Evolutionary conservation across 257 asterid species (phyloP), one percentile per base, ranked within the genome.

Genomic region (Penstemon newberryi): DNA sequence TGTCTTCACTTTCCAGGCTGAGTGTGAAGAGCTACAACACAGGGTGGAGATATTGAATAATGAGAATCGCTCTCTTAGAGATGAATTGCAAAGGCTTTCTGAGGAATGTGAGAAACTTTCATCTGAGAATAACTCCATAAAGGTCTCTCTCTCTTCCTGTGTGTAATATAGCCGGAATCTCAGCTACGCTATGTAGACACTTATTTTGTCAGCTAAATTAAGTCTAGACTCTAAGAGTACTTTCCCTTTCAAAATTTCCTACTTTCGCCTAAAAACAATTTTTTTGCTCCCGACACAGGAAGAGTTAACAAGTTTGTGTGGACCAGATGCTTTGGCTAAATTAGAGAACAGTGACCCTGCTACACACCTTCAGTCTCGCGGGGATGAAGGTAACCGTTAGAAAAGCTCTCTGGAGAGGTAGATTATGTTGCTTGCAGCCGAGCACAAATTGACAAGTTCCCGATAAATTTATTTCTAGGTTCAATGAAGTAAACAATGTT

Each of bases 91-190:
- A 61, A 81, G 84, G 89, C 84, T 90, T 46, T 85, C 96, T 2
- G 90, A 88, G 81, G 97, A 88, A 76, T 88, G 97, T 53, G 90
- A 77, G 81, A 90, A 85, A 85, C 84, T 86, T 51, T 80, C 89
- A 44, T 80, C 95, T 4, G 92, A 88, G 75, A 90, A 88, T 80
- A 76, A 72, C 73, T 73, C 83, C 45, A 82, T 90, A 33, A 88
- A 88, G 96, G 96, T 88, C 15, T n/a, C 11, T 19, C 5, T 39
- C 43, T 63, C 60, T 50, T 6, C 37, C 47, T 4, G 12, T 38
- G 9, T 25, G 10, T 37, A 10, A 13, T 25, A 25, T 25, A 25
- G 33, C 33, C 2, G 33, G 33, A 25, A 25, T 33, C 13, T 63
- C 45, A 45, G 62, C 10, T 56, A 10, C 33, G 33, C 33, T 25